Conservation (phyloP, 2,329 filamentous ascomycete genomes). For the Aspergillus sp. region DNA sequence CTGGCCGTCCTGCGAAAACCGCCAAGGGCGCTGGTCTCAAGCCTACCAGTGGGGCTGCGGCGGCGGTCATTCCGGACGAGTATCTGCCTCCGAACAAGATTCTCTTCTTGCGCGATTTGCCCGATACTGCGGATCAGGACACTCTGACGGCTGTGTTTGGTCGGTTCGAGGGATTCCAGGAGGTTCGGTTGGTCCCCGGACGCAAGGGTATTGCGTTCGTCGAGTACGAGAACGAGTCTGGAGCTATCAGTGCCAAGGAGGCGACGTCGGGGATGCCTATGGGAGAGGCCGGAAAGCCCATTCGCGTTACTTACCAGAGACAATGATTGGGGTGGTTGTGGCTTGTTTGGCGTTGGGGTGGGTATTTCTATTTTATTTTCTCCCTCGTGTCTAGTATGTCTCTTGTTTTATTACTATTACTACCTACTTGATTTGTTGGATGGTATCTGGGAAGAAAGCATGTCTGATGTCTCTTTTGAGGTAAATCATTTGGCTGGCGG, state of each 20-base stretch:
- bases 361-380: conserved; percentile 13
- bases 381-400: conserved; percentile 10
- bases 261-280: conserved; percentile 83
- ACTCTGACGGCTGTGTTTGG: conserved; percentile 77
- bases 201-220: conserved; percentile 90
- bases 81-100: conserved; percentile 97
- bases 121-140: conserved; percentile 82
- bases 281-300: conserved; percentile 70
- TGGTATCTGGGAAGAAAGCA: background rate
- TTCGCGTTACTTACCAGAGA: conserved; percentile 96
- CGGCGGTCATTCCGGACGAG: conserved; percentile 88
- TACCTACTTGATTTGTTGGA: conserved; percentile 2
- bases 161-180: conserved; percentile 89
- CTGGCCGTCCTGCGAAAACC: conserved; percentile 67
- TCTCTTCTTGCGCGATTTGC: conserved; percentile 88
- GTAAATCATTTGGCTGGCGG: background rate
- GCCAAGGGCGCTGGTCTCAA: conserved; percentile 75
- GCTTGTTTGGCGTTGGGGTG: conserved; percentile 34
- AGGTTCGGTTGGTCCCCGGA: conserved; percentile 85
- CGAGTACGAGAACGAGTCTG: conserved; percentile 88
- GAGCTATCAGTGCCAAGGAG: conserved; percentile 91
- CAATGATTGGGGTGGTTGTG: conserved; percentile 57
- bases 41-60: conserved; percentile 66
- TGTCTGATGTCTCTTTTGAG: background rate
- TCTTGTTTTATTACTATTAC: background rate